A percentile compares a stretch with the other conserved stretches of the same genome.
Evolutionary conservation across 345 rosid species (phyloP).

Genomic region (Melaleuca quinquenervia): DNA sequence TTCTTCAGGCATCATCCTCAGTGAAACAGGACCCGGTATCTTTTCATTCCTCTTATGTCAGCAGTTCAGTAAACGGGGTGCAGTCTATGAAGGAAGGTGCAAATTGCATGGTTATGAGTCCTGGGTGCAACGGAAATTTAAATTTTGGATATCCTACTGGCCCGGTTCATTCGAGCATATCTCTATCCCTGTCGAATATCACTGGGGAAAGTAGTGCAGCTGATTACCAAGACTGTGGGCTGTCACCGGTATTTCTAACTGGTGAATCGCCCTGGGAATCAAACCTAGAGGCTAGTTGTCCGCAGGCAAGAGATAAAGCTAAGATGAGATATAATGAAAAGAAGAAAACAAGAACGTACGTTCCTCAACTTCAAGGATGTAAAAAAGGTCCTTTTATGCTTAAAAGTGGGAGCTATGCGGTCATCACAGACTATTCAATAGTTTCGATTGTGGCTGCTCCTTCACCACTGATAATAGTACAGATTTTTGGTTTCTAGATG

Average conservation of each 20-base stretch:
- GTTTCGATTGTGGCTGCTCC: neutral
- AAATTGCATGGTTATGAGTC: constrained; percentile 27
- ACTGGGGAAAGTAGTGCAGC: constrained; percentile 48
- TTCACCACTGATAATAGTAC: neutral
- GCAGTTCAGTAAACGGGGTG: constrained; percentile 10
- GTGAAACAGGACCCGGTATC: constrained; percentile 28
- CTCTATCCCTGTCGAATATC: constrained; percentile 46
- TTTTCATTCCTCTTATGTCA: constrained; percentile 24
- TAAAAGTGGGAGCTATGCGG: neutral
- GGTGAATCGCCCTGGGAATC: constrained; percentile 80
- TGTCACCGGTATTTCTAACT: constrained; percentile 39
- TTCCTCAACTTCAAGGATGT: neutral
- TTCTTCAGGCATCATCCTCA: constrained; percentile 38
- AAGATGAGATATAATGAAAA: constrained; percentile 81
- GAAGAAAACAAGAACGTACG: constrained; percentile 61
- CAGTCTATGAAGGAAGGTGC: constrained; percentile 9
- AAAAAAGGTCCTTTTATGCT: neutral
- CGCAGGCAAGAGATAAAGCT: constrained; percentile 65
- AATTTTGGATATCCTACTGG: constrained; percentile 39
- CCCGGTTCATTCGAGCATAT: constrained; percentile 48
- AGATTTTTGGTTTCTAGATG: neutral
- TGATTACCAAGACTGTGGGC: constrained; percentile 60
- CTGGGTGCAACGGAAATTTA: constrained; percentile 25
- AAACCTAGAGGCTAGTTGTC: constrained; percentile 38
- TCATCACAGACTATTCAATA: neutral